Evolutionary conservation across 108 stramenopile species (phyloP).

Genomic region (Licmophora abbreviata): DNA sequence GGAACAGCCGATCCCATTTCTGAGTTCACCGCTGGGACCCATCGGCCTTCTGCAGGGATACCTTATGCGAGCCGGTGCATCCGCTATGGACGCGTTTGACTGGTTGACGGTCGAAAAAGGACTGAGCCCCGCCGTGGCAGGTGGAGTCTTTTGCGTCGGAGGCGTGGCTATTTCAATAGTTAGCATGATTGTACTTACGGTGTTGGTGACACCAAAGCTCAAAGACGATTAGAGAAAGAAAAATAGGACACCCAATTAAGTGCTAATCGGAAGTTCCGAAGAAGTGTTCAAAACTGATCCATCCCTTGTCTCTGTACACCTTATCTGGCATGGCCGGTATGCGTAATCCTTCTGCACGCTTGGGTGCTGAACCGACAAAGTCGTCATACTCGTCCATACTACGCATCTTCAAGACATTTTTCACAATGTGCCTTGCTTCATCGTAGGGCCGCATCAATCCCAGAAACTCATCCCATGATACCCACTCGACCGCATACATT

Average conservation of each 20-base stretch:
- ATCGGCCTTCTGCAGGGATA: constrained; percentile 58
- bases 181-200: constrained; percentile 5
- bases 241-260: too few relatives aligned
- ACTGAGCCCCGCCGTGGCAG: constrained; percentile 26
- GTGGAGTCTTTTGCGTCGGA: constrained; percentile 9
- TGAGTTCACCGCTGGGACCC: constrained; percentile 63
- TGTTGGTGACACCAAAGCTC: not conserved
- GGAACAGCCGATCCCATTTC: constrained; percentile 29
- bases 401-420: constrained; percentile 28
- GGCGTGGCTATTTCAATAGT: constrained; percentile 5
- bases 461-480: constrained; percentile 62
- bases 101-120: constrained; percentile 28
- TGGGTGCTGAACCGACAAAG: constrained; percentile 36
- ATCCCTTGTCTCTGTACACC: constrained; percentile 42
- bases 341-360: constrained; percentile 55
- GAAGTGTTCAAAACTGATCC: constrained; percentile 48
- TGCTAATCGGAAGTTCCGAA: too few relatives aligned
- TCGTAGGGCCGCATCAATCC: constrained; percentile 60
- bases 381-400: constrained; percentile 37
- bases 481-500: constrained; percentile 70
- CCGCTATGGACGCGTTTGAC: constrained; percentile 33
- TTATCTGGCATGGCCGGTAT: constrained; percentile 56
- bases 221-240: constrained; percentile 7
- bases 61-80: constrained; percentile 37
- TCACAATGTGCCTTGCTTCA: constrained; percentile 39